phyloP scores from a whole-genome alignment of 192 early-diverging fungal species.

The Backusella morwellensis region DNA sequence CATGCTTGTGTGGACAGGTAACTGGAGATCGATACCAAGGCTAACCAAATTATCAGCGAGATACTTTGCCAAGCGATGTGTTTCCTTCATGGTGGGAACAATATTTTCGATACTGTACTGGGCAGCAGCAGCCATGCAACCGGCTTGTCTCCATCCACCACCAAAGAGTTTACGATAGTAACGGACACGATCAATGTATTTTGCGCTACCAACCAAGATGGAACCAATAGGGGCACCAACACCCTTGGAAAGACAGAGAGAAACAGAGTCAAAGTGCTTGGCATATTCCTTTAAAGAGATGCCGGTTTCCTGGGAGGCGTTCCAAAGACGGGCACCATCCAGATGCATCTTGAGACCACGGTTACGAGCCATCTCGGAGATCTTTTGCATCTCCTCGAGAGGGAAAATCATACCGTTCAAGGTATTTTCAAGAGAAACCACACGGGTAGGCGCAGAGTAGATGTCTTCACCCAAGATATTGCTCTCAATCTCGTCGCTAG shows the following conservation, averaged over 20 bases:
- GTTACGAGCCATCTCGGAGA: slow-evolving; percentile 54
- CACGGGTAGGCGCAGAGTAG: slow-evolving; percentile 75
- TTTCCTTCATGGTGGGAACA: slow-evolving; percentile 65
- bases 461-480: slow-evolving; percentile 66
- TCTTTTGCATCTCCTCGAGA: slow-evolving; percentile 66
- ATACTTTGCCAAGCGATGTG: slow-evolving; percentile 61
- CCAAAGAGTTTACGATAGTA: slow-evolving; percentile 90
- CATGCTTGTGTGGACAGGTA: slow-evolving; percentile 88
- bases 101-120: slow-evolving; percentile 71
- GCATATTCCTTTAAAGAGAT: slow-evolving; percentile 67
- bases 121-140: slow-evolving; percentile 76
- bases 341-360: slow-evolving; percentile 74
- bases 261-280: slow-evolving; percentile 77
- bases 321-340: slow-evolving; percentile 92
- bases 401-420: slow-evolving; percentile 82
- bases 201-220: slow-evolving; percentile 69
- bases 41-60: slow-evolving; percentile 58
- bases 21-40: slow-evolving; percentile 62
- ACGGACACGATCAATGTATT: slow-evolving; percentile 72
- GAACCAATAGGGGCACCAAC: slow-evolving; percentile 92
- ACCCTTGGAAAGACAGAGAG: slow-evolving; percentile 88
- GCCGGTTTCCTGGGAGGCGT: slow-evolving; percentile 74
- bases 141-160: slow-evolving; percentile 92
- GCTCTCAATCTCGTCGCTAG: slow-evolving; percentile 57
- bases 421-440: slow-evolving; percentile 90